Evolutionary conservation across 441 rosid genomes (phyloP), one percentile per base, ranked within the genome.

Genomic region (Pelargonium fulgidum): DNA sequence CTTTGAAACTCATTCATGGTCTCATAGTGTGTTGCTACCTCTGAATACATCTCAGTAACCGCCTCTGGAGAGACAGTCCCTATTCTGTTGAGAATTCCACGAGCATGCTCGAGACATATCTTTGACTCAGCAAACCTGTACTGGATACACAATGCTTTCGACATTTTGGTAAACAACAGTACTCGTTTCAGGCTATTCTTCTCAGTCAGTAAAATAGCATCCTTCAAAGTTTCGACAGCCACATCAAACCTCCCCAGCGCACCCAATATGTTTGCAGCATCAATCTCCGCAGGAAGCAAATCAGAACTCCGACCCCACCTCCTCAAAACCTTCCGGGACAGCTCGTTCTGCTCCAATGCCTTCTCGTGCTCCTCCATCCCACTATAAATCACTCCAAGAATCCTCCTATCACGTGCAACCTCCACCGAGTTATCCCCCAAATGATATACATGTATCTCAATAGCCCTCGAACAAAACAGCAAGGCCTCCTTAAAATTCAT

Each of bases 1-100:
- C 83, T 83, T 74, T 92, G 96, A 62, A 87, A 82, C 77, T 90
- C 98, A 12, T 94, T 89, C 91, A 90, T 90, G 44, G 86, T 77
- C 81, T 94, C 98, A 5, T 90, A 92, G 69, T 85, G 97, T 93
- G 85, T 84, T 1, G 97, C 87, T 78, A 94, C 85, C 80, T 94
- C 99, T 0, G 94, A 89, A 81, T 89, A 92, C 6, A 97, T 92
- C 68, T 90, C 99, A 0, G 96, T 92, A 45, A 92, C 89, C 78
- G 86, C 93, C 54, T 81, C 76, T 11, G 98, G 91, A 10, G 87
- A 86, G 7, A 73, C 59, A 0, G 16, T 67, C 75, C 86, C 93
- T 80, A 81, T 94, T 80, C 90, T 90, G 75, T 84, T 92, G 3
- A 92, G 85, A 73, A 92, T 85, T 56, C 86, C 90, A 42, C 88